Evolutionary conservation across 306 rosid species (phyloP), one percentile per base, ranked within the genome.

Genomic region (Chamaecrista fasciculata): DNA sequence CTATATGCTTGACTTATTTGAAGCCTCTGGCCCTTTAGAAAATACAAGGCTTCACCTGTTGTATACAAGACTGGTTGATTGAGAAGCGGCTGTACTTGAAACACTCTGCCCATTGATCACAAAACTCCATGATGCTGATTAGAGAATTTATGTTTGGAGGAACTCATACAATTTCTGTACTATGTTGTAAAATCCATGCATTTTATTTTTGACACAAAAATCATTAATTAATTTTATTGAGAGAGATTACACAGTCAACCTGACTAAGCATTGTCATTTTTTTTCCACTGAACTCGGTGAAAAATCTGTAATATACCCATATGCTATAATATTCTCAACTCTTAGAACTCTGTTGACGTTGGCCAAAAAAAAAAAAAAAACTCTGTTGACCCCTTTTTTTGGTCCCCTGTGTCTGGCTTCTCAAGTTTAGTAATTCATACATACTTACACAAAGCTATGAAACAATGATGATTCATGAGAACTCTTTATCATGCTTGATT

Each of bases 1-100:
- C 34, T 3, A 78, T 56, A 70, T 80, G 69, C 74, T 69, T 72
- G 66, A 62, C 53, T 47, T 65, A 66, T 63, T 25, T n/a, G 78
- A 28, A 75, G 72, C 72, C 74, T 14, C 16, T 51, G 77, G 56
- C 64, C 34, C 40, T 2, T 21, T 4, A 42, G 78, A 58, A 52
- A 69, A 42, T 46, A 71, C 53, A 49, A 69, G 23, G 69, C 58
- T 71, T 71, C 8, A 14, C 20, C 55, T 39, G 66, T 46, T 67
- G 19, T 70, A 49, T 74, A 58, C 4, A 4, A 28, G 49, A 51
- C 46, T 47, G 52, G 66, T 44, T 49, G 70, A 39, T 28, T 61
- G 23, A 51, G 40, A 76, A 63, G 69, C 63, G 72, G 59, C 56
- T 40, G 69, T 52, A 64, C 75, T 18, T 18, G 74, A 49, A 70